Evolutionary conservation across 805 yeast species (phyloP).

Genomic region (Ogataea parapolymorpha): DNA sequence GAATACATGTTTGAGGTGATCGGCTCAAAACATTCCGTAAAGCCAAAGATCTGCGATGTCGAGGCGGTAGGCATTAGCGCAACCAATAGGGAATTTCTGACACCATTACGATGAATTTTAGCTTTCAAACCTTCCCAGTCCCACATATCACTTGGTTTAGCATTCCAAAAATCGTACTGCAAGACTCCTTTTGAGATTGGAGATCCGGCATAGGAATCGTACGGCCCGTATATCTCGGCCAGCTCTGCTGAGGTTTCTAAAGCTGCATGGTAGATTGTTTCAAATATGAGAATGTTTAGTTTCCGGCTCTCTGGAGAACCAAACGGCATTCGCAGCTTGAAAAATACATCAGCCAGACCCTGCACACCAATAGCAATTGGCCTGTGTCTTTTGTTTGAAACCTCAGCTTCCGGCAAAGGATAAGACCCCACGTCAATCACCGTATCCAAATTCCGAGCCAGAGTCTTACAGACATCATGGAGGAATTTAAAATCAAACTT

Average conservation of each 20-base stretch:
- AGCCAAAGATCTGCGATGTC: slow-evolving; percentile 92
- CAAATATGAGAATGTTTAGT: slow-evolving; percentile 83
- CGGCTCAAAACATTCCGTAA: slow-evolving; percentile 95
- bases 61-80: slow-evolving; percentile 99
- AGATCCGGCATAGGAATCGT: slow-evolving; percentile 74
- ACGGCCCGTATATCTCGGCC: slow-evolving; percentile 66
- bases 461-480: slow-evolving; percentile 73
- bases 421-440: slow-evolving; percentile 83
- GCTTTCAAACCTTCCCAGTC: slow-evolving; percentile 79
- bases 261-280: slow-evolving; percentile 93
- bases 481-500: slow-evolving; percentile 69
- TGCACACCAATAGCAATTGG: slow-evolving; percentile 99
- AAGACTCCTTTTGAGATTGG: slow-evolving; percentile 85
- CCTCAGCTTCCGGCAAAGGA: slow-evolving; percentile 74
- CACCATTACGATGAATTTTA: slow-evolving; percentile 58
- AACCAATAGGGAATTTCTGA: slow-evolving; percentile 82
- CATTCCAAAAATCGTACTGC: slow-evolving; percentile 87
- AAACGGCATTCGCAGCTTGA: slow-evolving; percentile 77
- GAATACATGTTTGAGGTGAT: slow-evolving; percentile 89
- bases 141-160: slow-evolving; percentile 74
- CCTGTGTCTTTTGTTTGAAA: slow-evolving; percentile 77
- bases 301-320: slow-evolving; percentile 76
- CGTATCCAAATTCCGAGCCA: slow-evolving; percentile 73
- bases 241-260: slow-evolving; percentile 83
- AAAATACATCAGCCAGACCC: slow-evolving; percentile 89